Evolutionary conservation across 768 basidiomycete genomes (phyloP).

Genomic region (Trichaptum fuscoviolaceum): DNA sequence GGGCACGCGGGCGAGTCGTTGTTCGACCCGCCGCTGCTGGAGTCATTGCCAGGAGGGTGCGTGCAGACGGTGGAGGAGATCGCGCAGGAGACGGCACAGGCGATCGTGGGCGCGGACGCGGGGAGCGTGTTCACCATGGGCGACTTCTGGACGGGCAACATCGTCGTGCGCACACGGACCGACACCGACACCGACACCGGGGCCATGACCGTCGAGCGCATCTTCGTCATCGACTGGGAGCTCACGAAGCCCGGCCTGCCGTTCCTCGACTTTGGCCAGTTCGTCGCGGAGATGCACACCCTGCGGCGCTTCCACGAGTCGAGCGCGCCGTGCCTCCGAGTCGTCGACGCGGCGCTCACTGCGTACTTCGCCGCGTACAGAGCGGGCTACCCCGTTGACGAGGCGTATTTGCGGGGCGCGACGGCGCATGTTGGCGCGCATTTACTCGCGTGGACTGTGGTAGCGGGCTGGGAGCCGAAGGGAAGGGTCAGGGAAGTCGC

Average conservation of each 20-base stretch:
- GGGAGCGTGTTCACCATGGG: not conserved
- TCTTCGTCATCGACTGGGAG: slow-evolving; percentile 65
- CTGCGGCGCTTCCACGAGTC: slow-evolving; percentile 43
- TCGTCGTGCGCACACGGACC: not conserved
- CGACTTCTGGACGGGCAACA: not conserved
- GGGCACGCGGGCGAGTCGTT: slow-evolving; percentile 29
- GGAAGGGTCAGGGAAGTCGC: slow-evolving; percentile 45
- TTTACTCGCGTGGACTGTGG: slow-evolving; percentile 44
- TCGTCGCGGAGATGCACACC: slow-evolving; percentile 54
- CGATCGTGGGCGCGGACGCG: slow-evolving; percentile 28
- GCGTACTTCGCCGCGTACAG: slow-evolving; percentile 46
- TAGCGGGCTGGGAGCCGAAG: slow-evolving; percentile 44
- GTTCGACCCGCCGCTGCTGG: slow-evolving; percentile 32
- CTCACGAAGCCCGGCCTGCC: slow-evolving; percentile 50
- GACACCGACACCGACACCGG: not conserved
- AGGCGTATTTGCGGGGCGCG: slow-evolving; percentile 28
- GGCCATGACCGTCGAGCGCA: slow-evolving; percentile 32
- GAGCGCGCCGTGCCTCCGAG: slow-evolving; percentile 26
- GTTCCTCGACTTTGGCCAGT: slow-evolving; percentile 58
- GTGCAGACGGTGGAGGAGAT: slow-evolving; percentile 30
- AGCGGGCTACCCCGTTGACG: slow-evolving; percentile 17
- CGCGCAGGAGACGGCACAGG: slow-evolving; percentile 23
- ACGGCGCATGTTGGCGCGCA: slow-evolving; percentile 52
- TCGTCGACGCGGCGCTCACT: slow-evolving; percentile 31
- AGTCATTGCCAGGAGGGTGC: slow-evolving; percentile 29